Base-by-base conservation (phyloP, 768 basidiomycete genomes). In the Psilocybe azurescens region DNA sequence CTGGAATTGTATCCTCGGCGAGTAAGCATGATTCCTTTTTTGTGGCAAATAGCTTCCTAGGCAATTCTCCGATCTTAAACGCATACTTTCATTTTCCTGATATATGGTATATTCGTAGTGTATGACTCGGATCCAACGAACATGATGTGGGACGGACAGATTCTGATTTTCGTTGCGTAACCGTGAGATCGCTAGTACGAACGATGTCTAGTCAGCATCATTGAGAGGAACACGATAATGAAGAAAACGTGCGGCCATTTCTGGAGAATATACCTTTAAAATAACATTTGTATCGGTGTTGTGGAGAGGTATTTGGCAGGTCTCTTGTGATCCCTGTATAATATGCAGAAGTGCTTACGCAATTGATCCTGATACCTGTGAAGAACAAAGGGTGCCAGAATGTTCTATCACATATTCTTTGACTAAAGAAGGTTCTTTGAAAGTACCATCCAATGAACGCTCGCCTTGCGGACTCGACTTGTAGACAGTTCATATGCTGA, bases 81-180 rank as follows among this genome's bases (percentile, higher is more conserved):
- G 24, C 59, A 58, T 10, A 67, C 47, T 68, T 76, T 60, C 53
- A 65, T 39, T 64, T 63, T 60, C 33, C 63, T 39, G 4, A 47
- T 36, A 53, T 58, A 51, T 5, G 24, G 24, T 24, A 24, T 24
- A 24, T 24, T 24, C 24, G 24, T 24, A 24, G 24, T 24, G 24
- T 24, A 24, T 24, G 24, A 24, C 24, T 24, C 24, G 24, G 65
- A 57, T 16, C 65, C 69, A 16, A 53, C 62, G 20, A 68, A 59
- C 8, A 68, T 60, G 28, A 70, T 63, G 30, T 55, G 53, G 28
- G 56, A 49, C 3, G 63, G 61, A 56, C 62, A 66, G 14, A 68
- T 53, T 48, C 64, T 66, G 55, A 39, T 39, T 8, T 67, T 54
- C 66, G 54, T 20, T 44, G 63, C 56, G 29, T 63, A 59, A 32